Evolutionary conservation across 768 basidiomycete genomes (phyloP).

Genomic region (Kwoniella botswanensis): DNA sequence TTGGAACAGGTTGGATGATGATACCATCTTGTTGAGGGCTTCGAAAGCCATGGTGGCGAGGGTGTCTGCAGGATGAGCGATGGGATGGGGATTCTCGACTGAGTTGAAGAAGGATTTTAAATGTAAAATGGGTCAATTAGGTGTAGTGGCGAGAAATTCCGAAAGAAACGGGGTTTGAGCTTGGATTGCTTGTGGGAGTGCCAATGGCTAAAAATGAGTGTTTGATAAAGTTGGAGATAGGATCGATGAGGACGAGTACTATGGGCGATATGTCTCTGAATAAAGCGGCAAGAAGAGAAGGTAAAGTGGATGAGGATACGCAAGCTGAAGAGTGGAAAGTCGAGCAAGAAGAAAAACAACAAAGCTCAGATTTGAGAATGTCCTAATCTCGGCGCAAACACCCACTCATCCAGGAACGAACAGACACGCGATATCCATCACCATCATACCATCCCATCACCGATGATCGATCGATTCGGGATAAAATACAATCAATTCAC

Average conservation of each 20-base stretch:
- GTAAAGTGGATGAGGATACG: not conserved
- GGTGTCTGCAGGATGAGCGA: not conserved
- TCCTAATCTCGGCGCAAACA: not conserved
- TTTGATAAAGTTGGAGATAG: slow-evolving; percentile 2
- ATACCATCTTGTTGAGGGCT: slow-evolving; percentile 11
- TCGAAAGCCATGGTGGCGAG: slow-evolving; percentile 10
- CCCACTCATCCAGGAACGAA: not conserved
- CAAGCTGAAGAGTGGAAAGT: not conserved
- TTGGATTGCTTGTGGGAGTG: not conserved
- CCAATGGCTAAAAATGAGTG: not conserved
- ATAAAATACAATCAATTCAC: not conserved
- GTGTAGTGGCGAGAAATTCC: slow-evolving; percentile 17
- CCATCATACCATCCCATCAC: not conserved
- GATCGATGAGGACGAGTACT: not conserved
- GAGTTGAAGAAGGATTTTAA: slow-evolving; percentile 1
- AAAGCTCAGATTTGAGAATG: slow-evolving; percentile 1
- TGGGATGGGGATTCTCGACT: not conserved
- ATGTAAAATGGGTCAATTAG: not conserved
- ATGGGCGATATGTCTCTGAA: not conserved
- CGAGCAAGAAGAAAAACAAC: slow-evolving; percentile 11
- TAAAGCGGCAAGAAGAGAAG: too few species aligned
- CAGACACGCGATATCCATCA: not conserved
- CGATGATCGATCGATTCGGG: not conserved
- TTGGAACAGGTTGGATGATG: slow-evolving; percentile 3
- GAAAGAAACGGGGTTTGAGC: not conserved